Evolutionary conservation across 768 basidiomycete species (phyloP), one percentile per base, ranked within the genome.

Genomic region (Macrolepiota dolichaula): DNA sequence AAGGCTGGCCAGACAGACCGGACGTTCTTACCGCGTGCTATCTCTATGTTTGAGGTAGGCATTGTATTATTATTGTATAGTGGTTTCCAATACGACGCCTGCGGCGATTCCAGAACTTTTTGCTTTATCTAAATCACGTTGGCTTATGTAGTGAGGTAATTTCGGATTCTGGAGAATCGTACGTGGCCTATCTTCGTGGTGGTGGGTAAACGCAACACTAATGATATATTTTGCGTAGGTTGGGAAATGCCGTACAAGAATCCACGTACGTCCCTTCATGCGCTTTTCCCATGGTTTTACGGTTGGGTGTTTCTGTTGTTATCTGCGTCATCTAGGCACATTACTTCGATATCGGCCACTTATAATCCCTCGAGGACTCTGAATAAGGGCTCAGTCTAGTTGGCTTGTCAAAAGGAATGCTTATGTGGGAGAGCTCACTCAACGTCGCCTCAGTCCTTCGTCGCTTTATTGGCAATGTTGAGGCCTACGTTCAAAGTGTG

Each of bases 31-130:
- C 75, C 75, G 13, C 83, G 82, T 55, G 88, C 94, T 4, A 80
- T 91, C 4, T 73, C 81, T n/a, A 95, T 97, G 90, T 95, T 98
- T 63, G 93, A 96, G 81, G 94, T 92, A 59, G 46, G 80, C n/a
- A n/a, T n/a, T n/a, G n/a, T n/a, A n/a, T n/a, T n/a, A n/a, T n/a
- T n/a, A n/a, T n/a, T n/a, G n/a, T n/a, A n/a, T n/a, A n/a, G n/a
- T n/a, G n/a, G n/a, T n/a, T n/a, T n/a, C n/a, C n/a, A n/a, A n/a
- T n/a, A n/a, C n/a, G n/a, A n/a, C n/a, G n/a, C n/a, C n/a, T n/a
- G n/a, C n/a, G n/a, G n/a, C n/a, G n/a, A n/a, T 12, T 40, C 1
- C 40, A 89, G 87, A 89, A 90, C 71, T 92, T 92, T 72, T 69
- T 91, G 55, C 79, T 90, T 47, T 94, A 91, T 71, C 84, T 88